Base-by-base conservation (phyloP, 2,329 filamentous ascomycete genomes). In the Tolypocladium album region DNA sequence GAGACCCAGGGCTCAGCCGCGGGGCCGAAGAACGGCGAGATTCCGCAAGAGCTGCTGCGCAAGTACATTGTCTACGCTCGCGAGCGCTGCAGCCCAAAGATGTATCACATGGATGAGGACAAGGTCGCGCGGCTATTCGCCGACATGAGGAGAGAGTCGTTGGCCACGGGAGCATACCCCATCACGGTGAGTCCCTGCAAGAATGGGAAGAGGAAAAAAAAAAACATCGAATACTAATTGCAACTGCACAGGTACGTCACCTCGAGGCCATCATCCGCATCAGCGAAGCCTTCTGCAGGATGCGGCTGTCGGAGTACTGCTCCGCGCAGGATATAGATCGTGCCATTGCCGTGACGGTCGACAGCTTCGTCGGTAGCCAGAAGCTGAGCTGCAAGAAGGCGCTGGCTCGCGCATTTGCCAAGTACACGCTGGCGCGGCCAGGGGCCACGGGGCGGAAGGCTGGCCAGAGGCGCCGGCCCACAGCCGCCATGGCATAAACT, bases 341-440 rank as follows among this genome's bases (percentile, higher is more conserved):
- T 52, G 94, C 94, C 61, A 99, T 99, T 69, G 91, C 92, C 17
- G 94, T 99, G 8, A 96, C 94, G 0, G 90, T 99, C 2, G 92
- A 97, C 66, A 95, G 90, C 60, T 99, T 99, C 70, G 90, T 99
- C 52, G 90, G 89, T 62, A 95, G 90, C 68, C 94, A 99, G 74
- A 99, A 99, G 79, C 86, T 97, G 68, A 96, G 90, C 77, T 94
- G 90, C 77, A 99, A 97, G 83, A 97, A 96, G 80, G 92, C 94
- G 20, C 82, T 99, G 53, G 89, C 92, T 0, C 83, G 94, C 61
- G 91, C 94, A 5, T 99, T 99, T 78, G 92, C 94, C 69, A 99
- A 99, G 79, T 99, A 97, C 71, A 90, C 88, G 1, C 73, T 86
- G 57, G 78, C 77, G 9, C 74, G 82, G 63, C 80, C 82, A 0